phyloP scores from a whole-genome alignment of 2,329 filamentous ascomycete species.

The Xylariomycetidae sp. region DNA sequence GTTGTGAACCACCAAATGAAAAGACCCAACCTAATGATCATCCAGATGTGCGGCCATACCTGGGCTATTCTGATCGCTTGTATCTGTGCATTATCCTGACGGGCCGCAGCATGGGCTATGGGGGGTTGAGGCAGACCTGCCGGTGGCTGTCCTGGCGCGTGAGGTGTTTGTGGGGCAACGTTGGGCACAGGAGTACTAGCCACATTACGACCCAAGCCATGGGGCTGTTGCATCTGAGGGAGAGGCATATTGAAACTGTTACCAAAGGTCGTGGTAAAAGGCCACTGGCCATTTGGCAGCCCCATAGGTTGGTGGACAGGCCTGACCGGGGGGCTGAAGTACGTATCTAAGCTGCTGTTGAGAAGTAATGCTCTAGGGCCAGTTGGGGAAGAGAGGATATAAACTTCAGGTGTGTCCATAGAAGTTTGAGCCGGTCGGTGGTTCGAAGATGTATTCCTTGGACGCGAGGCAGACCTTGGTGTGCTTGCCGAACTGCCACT shows the following conservation, averaged over 20 bases:
- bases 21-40: constrained; percentile 50
- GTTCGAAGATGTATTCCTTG: constrained; percentile 21
- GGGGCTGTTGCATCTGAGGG: constrained; percentile 12
- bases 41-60: constrained; percentile 59
- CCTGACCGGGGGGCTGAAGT: constrained; percentile 40
- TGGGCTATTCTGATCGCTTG: constrained; percentile 35
- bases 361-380: constrained; percentile 56
- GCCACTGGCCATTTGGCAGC: constrained; percentile 9
- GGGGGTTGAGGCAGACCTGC: constrained; percentile 21
- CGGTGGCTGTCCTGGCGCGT: constrained; percentile 22
- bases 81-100: constrained; percentile 24
- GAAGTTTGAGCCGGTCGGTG: constrained; percentile 13
- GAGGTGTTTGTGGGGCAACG: constrained; percentile 20
- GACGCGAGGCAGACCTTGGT: constrained; percentile 33
- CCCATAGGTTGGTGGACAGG: constrained; percentile 8
- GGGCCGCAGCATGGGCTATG: constrained; percentile 23
- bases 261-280: constrained; percentile 5
- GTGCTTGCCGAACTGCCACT: constrained; percentile 43
- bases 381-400: constrained; percentile 55
- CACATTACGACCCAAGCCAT: constrained; percentile 5
- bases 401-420: constrained; percentile 44
- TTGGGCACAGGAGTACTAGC: constrained; percentile 17
- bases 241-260: constrained; percentile 8
- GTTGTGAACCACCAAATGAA: constrained; percentile 65
- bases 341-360: constrained; percentile 46